These are phyloP conservation scores for Penicillium aurantiogriseum DNA, from an alignment of 2,329 filamentous ascomycete species.

Conservation along the genomic window DNA sequence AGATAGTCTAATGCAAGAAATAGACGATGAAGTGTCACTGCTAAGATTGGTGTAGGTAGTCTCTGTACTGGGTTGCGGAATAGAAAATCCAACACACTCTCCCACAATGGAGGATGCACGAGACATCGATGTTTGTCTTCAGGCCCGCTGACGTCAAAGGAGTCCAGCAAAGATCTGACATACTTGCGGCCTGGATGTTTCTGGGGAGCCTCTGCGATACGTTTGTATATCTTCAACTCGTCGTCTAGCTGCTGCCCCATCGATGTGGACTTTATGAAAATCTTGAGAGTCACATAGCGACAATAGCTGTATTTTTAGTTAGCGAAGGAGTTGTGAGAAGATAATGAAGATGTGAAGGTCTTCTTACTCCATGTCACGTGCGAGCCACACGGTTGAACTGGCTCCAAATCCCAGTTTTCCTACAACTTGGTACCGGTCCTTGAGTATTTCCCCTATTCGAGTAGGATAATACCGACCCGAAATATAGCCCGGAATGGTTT, in stretches of 20 bases:
- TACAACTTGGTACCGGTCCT: conserved; percentile 34
- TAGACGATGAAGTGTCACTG: conserved; percentile 11
- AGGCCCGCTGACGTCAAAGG: conserved; percentile 35
- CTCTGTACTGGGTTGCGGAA: conserved; percentile 41
- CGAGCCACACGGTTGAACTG: conserved; percentile 40
- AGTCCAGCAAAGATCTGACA: conserved; percentile 28
- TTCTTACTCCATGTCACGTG: conserved; percentile 35
- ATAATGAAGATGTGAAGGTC: neutral
- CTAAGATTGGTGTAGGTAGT: conserved; percentile 25
- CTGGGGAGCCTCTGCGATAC: conserved; percentile 29
- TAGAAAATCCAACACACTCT: conserved; percentile 43
- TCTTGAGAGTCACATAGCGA: conserved; percentile 33
- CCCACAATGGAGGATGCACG: conserved; percentile 45
- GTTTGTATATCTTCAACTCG: conserved; percentile 47
- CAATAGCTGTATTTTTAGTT: conserved; percentile 17
- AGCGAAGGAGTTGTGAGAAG: neutral
- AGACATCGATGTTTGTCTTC: conserved; percentile 36
- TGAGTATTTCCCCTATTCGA: conserved; percentile 31
- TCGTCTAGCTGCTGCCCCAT: conserved; percentile 33
- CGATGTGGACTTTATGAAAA: conserved; percentile 29
- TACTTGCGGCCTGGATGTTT: conserved; percentile 31
- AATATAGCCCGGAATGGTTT: conserved; percentile 29
- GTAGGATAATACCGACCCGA: conserved; percentile 31
- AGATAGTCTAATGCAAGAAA: conserved; percentile 18
- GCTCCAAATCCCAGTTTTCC: conserved; percentile 40